Conservation (phyloP, 192 early-diverging fungal species). For the Coemansia sp. region DNA sequence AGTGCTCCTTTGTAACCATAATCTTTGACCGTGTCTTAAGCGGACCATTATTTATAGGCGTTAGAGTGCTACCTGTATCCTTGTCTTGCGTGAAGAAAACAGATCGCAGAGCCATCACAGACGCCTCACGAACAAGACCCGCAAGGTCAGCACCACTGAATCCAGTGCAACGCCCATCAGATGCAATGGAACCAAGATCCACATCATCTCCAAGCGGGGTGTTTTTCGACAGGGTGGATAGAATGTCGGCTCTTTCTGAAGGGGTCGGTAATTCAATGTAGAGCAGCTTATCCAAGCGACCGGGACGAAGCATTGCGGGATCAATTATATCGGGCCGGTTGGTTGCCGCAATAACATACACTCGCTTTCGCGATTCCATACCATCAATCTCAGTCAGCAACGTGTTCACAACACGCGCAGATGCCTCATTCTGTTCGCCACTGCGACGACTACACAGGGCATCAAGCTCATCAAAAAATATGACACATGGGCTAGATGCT, state of each 20-base stretch:
- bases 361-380: conserved; percentile 80
- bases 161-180: conserved; percentile 66
- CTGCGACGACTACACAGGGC: conserved; percentile 89
- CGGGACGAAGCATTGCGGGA: conserved; percentile 96
- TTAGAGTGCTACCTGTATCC: conserved; percentile 7
- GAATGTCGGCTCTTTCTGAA: conserved; percentile 79
- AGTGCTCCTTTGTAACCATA: conserved; percentile 57
- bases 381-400: conserved; percentile 97
- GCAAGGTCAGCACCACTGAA: conserved; percentile 80
- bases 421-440: conserved; percentile 81
- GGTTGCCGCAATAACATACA: conserved; percentile 97
- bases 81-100: conserved; percentile 19
- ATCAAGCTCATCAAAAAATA: conserved; percentile 99
- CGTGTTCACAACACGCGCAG: conserved; percentile 96
- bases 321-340: conserved; percentile 98
- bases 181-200: conserved; percentile 58
- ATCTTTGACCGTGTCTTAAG: conserved; percentile 8
- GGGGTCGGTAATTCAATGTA: conserved; percentile 91
- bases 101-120: conserved; percentile 75
- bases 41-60: neutral
- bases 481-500: conserved; percentile 91
- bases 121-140: conserved; percentile 75
- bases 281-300: conserved; percentile 94
- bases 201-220: conserved; percentile 75
- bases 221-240: conserved; percentile 74